Base-by-base conservation (phyloP, 2,329 filamentous ascomycete species). In the Diaporthe citriasiana region DNA sequence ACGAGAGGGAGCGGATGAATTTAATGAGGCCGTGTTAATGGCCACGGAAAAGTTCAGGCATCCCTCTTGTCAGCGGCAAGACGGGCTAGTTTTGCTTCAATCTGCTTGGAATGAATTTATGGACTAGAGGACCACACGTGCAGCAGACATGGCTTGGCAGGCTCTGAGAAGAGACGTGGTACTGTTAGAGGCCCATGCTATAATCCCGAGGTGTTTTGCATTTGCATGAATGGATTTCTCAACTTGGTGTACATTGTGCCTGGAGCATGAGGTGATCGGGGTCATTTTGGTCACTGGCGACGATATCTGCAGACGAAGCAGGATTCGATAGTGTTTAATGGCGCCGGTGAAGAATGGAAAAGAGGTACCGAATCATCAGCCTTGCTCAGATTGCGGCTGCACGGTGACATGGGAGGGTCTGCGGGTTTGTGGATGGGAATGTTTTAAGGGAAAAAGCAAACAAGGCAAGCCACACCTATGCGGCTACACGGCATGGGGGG, bases 271-370 rank as follows among this genome's bases (percentile, higher is more conserved):
- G n/a, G 45, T 51, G 3, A 51, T 22, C 1, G 45, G 27, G 63
- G 63, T 27, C 22, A 51, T 27, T 51, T 35, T 19, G 63, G 45
- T 25, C 22, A 35, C 25, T 51, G 60, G n/a, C 63, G 45, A 66
- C 63, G 45, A 66, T 27, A 27, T 35, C 63, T 51, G 63, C 63
- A 12, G 45, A 50, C 19, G 45, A 66, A 51, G 63, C n/a, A 53
- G 45, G 33, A 66, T 66, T 66, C 63, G 45, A 66, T 66, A 66
- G 63, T 66, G 47, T 42, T 66, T 66, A 66, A 66, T 66, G 63
- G 63, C 30, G 63, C 30, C 63, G 45, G 45, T 25, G 33, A 50
- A 66, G 6, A 66, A 50, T 66, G 10, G 50, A 38, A 25, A 33
- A 25, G 27, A 38, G 50, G 15, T 13, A 22, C 40, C 38, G 19